A percentile compares a stretch with the other conserved stretches of the same genome.
Evolutionary conservation across 352 stramenopile genomes (phyloP).

Genomic region (Phytophthora sansomeana): DNA sequence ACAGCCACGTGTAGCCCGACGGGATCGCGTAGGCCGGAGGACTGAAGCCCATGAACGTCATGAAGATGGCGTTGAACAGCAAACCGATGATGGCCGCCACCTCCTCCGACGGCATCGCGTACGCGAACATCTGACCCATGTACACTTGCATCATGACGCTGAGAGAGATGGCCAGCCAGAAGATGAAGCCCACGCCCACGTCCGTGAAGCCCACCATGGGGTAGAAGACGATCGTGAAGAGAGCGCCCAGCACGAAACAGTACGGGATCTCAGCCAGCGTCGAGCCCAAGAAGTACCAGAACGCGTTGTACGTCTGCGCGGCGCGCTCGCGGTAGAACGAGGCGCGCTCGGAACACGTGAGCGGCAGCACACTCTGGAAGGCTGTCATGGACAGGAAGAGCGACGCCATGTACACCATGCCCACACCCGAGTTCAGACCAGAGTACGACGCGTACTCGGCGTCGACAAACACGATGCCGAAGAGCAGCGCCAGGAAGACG

Average conservation of each 20-base stretch:
- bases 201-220: slow-evolving; percentile 48
- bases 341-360: slow-evolving; percentile 67
- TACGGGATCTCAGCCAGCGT: slow-evolving; percentile 72
- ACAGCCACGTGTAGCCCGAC: slow-evolving; percentile 44
- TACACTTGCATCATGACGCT: slow-evolving; percentile 47
- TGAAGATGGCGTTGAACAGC: slow-evolving; percentile 45
- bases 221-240: slow-evolving; percentile 53
- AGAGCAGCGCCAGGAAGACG: slow-evolving; percentile 70
- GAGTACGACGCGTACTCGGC: slow-evolving; percentile 43
- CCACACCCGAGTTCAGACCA: slow-evolving; percentile 51
- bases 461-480: slow-evolving; percentile 72
- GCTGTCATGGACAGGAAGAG: slow-evolving; percentile 74
- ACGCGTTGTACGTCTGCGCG: slow-evolving; percentile 79
- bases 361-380: slow-evolving; percentile 69
- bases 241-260: slow-evolving; percentile 44
- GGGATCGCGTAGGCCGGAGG: slow-evolving; percentile 38
- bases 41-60: slow-evolving; percentile 49
- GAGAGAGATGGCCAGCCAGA: slow-evolving; percentile 35
- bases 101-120: slow-evolving; percentile 40
- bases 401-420: slow-evolving; percentile 62
- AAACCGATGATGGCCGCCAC: slow-evolving; percentile 43
- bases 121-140: slow-evolving; percentile 45
- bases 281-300: slow-evolving; percentile 65
- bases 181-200: slow-evolving; percentile 24
- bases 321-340: slow-evolving; percentile 84